Evolutionary conservation across 495 filamentous ascomycete genomes (phyloP).

Genomic region (Penicillium cosmopolitanum): DNA sequence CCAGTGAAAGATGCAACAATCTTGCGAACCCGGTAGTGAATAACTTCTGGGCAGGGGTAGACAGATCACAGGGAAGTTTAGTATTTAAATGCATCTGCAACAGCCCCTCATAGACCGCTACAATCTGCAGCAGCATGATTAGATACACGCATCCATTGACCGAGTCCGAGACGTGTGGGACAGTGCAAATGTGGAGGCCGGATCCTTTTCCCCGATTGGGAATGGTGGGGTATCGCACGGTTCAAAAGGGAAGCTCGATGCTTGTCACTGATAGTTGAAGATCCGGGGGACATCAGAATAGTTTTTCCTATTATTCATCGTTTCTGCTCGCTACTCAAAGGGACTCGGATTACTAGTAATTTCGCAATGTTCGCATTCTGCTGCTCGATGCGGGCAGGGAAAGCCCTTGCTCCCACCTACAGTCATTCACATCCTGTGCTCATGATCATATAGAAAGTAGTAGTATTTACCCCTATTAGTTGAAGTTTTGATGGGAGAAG

Average conservation of each 20-base stretch:
- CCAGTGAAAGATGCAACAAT: too few relatives aligned
- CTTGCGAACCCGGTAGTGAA: not conserved
- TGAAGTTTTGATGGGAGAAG: too few relatives aligned
- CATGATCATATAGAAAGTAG: too few relatives aligned
- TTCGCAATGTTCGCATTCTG: conserved; percentile 18
- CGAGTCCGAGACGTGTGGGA: conserved; percentile 1
- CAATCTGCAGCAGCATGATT: conserved; percentile 9
- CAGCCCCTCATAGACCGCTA: conserved; percentile 3
- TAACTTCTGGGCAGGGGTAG: not conserved
- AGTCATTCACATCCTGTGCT: too few relatives aligned
- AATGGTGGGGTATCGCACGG: conserved; percentile 21
- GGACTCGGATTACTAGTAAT: not conserved
- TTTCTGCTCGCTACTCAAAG: not conserved
- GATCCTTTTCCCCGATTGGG: conserved; percentile 31
- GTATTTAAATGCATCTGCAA: not conserved
- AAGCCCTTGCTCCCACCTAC: not conserved
- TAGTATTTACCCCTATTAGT: too few relatives aligned
- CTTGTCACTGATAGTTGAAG: conserved; percentile 17
- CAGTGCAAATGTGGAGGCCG: conserved; percentile 26
- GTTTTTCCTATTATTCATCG: not conserved
- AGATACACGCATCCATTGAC: conserved; percentile 18
- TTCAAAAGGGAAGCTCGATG: conserved; percentile 26
- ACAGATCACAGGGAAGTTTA: not conserved
- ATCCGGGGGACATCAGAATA: not conserved
- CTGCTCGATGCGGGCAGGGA: conserved; percentile 19